These are phyloP conservation scores for Endothia cerciana DNA, from an alignment of 2,329 filamentous ascomycete genomes.

Conservation along the genomic window DNA sequence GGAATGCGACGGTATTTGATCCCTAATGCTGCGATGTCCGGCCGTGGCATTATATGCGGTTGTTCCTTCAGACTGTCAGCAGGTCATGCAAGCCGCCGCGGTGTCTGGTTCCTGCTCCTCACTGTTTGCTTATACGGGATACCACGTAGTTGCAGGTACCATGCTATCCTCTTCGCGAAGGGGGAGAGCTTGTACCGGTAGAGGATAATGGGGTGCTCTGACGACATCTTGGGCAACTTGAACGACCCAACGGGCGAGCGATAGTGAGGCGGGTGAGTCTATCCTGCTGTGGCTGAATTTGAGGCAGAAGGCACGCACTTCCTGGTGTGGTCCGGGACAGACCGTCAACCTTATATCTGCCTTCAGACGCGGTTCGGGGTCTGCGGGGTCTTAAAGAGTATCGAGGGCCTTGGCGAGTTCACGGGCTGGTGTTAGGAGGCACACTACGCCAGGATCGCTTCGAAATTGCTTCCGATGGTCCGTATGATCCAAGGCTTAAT, in stretches of 20 bases:
- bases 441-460: not conserved
- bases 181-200: conserved; percentile 71
- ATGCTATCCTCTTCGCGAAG: conserved; percentile 64
- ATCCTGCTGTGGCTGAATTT: not conserved
- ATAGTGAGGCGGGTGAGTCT: not conserved
- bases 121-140: conserved; percentile 72
- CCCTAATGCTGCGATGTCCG: conserved; percentile 64
- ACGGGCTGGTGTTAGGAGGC: not conserved
- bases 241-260: not conserved
- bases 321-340: not conserved
- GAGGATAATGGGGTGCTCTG: conserved; percentile 52
- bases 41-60: conserved; percentile 67
- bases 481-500: not conserved
- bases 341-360: not conserved
- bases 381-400: too few species aligned
- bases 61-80: conserved; percentile 56
- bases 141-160: conserved; percentile 69
- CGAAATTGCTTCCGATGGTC: not conserved
- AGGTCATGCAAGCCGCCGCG: not conserved
- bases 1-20: conserved; percentile 73
- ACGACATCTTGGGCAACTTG: conserved; percentile 17
- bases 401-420: not conserved
- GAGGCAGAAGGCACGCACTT: not conserved
- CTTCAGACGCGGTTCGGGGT: not conserved
- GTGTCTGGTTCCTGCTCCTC: conserved; percentile 38